These are phyloP conservation scores for Ustanciosporium gigantosporum DNA, from an alignment of 1,284 basidiomycete species.

Conservation along the genomic window DNA sequence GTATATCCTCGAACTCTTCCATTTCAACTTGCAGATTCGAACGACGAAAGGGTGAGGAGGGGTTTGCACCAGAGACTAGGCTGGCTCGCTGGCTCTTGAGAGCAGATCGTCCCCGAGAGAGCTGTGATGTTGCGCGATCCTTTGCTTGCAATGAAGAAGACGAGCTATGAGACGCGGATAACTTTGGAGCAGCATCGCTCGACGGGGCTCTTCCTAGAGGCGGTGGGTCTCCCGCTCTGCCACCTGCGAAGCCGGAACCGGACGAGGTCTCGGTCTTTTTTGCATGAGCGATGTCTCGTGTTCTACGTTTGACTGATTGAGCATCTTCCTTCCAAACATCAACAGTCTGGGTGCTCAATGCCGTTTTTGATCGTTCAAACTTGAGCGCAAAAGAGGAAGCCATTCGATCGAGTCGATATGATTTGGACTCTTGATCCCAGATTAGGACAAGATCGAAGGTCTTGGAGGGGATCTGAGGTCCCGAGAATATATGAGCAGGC, in stretches of 20 bases:
- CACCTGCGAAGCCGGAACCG: too few species aligned
- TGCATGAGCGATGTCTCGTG: too few species aligned
- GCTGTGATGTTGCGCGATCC: too few species aligned
- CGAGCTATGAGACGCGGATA: too few species aligned
- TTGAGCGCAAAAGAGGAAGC: slow-evolving; percentile 27
- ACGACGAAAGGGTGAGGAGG: slow-evolving; percentile 2
- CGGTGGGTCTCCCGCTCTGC: too few species aligned
- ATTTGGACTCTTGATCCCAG: slow-evolving; percentile 10
- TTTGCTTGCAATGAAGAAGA: too few species aligned
- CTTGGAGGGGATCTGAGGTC: slow-evolving; percentile 17
- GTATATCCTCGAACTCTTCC: slow-evolving; percentile 24
- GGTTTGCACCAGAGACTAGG: neutral
- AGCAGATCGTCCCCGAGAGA: too few species aligned
- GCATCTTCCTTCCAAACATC: slow-evolving; percentile 2
- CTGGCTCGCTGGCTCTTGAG: too few species aligned
- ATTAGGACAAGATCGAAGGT: slow-evolving; percentile 22
- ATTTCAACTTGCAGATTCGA: slow-evolving; percentile 23
- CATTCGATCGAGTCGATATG: slow-evolving; percentile 18
- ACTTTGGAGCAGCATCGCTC: too few species aligned
- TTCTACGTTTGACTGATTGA: slow-evolving; percentile 2
- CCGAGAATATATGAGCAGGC: slow-evolving; percentile 27
- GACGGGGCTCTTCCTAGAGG: too few species aligned
- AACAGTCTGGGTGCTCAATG: slow-evolving; percentile 7
- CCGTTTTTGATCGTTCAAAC: slow-evolving; percentile 26
- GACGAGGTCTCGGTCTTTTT: too few species aligned